phyloP scores from a whole-genome alignment of 441 rosid genomes.

The Manihot esculenta region DNA sequence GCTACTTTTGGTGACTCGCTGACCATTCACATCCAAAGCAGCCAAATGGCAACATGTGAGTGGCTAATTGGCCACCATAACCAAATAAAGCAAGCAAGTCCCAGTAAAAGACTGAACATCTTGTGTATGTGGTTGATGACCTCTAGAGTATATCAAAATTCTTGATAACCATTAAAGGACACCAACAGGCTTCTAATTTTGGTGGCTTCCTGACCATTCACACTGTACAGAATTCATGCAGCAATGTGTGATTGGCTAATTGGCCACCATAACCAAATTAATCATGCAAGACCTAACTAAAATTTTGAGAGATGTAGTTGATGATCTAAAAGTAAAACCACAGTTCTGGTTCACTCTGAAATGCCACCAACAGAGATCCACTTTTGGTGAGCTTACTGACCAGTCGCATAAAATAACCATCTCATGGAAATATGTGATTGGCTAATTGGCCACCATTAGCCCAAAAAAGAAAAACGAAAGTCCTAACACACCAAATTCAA shows the following conservation, averaged over 20 bases:
- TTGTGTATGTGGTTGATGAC: neutral
- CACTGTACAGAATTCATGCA: slow-evolving; percentile 19
- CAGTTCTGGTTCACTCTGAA: slow-evolving; percentile 1
- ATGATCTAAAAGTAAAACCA: too few species aligned
- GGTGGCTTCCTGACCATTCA: slow-evolving; percentile 34
- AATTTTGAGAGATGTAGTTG: too few species aligned
- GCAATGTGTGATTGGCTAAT: slow-evolving; percentile 32
- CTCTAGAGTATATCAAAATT: neutral
- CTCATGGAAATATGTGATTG: slow-evolving; percentile 26
- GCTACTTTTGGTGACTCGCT: slow-evolving; percentile 44
- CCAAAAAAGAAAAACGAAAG: neutral
- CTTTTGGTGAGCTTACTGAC: slow-evolving; percentile 33
- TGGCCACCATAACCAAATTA: slow-evolving; percentile 16
- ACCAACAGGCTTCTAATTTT: slow-evolving; percentile 17
- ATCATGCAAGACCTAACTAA: too few species aligned
- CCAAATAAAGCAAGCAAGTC: neutral
- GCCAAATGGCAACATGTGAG: slow-evolving; percentile 10
- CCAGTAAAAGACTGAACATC: neutral
- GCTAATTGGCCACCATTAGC: slow-evolving; percentile 33
- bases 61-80: slow-evolving; percentile 25
- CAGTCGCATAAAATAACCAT: slow-evolving; percentile 32
- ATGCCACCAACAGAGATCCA: slow-evolving; percentile 18
- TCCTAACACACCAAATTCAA: neutral
- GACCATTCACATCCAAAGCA: slow-evolving; percentile 51
- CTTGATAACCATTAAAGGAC: slow-evolving; percentile 17